Evolutionary conservation across 345 rosid genomes (phyloP).

Genomic region (Hevea brasiliensis): DNA sequence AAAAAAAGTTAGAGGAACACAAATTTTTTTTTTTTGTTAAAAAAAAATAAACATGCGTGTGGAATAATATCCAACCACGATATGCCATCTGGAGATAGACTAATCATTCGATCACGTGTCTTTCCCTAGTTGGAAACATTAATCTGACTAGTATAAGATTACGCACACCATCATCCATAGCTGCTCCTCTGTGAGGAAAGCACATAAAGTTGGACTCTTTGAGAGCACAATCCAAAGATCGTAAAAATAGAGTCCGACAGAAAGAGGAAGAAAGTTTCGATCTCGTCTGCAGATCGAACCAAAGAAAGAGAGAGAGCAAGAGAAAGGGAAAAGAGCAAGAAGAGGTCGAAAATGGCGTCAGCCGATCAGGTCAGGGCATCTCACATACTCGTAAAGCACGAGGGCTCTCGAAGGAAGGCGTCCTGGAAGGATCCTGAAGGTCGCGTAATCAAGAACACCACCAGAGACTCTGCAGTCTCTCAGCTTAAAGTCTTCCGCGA

Average conservation of each 20-base stretch:
- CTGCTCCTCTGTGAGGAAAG: too few species aligned
- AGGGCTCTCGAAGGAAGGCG: constrained; percentile 88
- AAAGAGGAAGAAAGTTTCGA: constrained; percentile 29
- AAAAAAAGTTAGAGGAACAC: too few species aligned
- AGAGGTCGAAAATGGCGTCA: constrained; percentile 27
- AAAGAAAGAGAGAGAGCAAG: constrained; percentile 2
- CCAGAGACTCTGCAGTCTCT: constrained; percentile 67
- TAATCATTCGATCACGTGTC: too few species aligned
- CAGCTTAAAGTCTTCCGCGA: constrained; percentile 72
- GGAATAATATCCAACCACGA: too few species aligned
- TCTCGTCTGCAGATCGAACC: constrained; percentile 20
- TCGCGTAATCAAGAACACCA: constrained; percentile 58
- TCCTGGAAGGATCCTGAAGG: constrained; percentile 99
- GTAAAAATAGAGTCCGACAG: constrained; percentile 31
- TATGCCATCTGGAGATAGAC: too few species aligned
- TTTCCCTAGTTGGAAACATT: too few species aligned
- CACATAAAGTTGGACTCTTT: too few species aligned
- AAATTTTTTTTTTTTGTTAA: too few species aligned
- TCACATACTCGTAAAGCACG: constrained; percentile 88
- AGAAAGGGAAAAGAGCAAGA: constrained; percentile 18
- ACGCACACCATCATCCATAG: too few species aligned
- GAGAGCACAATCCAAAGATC: too few species aligned
- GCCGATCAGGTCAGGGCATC: constrained; percentile 67
- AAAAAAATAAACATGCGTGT: too few species aligned
- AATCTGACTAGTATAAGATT: too few species aligned